These are phyloP conservation scores for Cadophora sp. DNA, from an alignment of 2,329 filamentous ascomycete genomes.

Conservation along the genomic window DNA sequence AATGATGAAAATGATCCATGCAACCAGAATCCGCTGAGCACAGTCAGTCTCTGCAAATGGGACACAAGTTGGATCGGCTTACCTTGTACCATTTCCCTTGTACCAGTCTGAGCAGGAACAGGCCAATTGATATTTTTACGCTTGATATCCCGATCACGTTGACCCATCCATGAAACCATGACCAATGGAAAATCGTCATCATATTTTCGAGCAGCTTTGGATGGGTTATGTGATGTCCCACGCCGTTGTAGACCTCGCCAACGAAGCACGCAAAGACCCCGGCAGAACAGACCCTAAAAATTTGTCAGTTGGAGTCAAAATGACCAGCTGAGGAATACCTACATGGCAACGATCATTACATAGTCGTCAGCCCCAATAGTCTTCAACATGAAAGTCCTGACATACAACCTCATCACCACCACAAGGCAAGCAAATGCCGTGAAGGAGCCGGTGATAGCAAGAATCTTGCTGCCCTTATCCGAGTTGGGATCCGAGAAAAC, in stretches of 20 bases:
- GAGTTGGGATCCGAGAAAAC: constrained; percentile 35
- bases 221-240: constrained; percentile 51
- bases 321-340: not conserved
- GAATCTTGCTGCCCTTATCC: constrained; percentile 47
- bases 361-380: constrained; percentile 56
- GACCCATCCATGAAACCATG: constrained; percentile 51
- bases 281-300: constrained; percentile 28
- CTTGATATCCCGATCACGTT: constrained; percentile 51
- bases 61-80: constrained; percentile 46
- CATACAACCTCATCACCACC: constrained; percentile 52
- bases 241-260: constrained; percentile 50
- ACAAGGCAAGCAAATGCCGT: constrained; percentile 47
- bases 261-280: constrained; percentile 48
- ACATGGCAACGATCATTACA: constrained; percentile 44
- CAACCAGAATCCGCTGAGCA: constrained; percentile 14
- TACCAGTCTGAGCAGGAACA: constrained; percentile 40
- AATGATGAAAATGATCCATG: constrained; percentile 17
- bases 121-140: constrained; percentile 34
- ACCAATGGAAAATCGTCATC: constrained; percentile 46
- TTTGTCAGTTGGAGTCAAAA: not conserved
- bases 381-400: constrained; percentile 52
- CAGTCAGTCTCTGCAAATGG: constrained; percentile 44
- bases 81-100: constrained; percentile 48
- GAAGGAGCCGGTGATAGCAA: constrained; percentile 49
- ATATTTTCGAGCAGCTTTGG: constrained; percentile 38